A percentile compares a stretch with the other conserved stretches of the same genome.
Evolutionary conservation across 2,329 filamentous ascomycete genomes (phyloP).

Genomic region (Pestalotiopsis sp.): DNA sequence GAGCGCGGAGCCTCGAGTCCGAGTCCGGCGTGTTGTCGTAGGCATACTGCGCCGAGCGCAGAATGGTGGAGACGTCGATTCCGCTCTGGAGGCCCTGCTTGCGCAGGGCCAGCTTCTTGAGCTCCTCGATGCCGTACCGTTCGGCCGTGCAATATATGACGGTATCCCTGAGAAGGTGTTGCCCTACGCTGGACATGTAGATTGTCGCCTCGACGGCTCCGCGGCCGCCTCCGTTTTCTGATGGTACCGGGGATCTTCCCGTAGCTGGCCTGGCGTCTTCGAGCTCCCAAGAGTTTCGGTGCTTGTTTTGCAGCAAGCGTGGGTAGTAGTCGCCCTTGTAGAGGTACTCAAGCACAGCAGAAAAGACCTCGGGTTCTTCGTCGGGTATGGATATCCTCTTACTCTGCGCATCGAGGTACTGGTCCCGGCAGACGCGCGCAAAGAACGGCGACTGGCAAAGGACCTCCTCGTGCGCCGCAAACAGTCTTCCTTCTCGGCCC

Average conservation of each 20-base stretch:
- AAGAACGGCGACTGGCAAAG: slow-evolving; percentile 87
- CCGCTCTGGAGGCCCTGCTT: slow-evolving; percentile 94
- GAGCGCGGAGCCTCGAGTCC: slow-evolving; percentile 89
- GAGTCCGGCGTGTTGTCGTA: slow-evolving; percentile 94
- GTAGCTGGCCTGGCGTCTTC: slow-evolving; percentile 62
- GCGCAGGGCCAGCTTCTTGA: slow-evolving; percentile 87
- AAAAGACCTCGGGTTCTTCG: slow-evolving; percentile 90
- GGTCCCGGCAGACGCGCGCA: slow-evolving; percentile 68
- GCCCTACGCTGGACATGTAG: slow-evolving; percentile 73
- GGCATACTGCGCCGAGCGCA: slow-evolving; percentile 91
- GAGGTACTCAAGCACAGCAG: slow-evolving; percentile 91
- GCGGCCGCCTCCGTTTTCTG: slow-evolving; percentile 39
- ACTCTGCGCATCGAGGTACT: slow-evolving; percentile 75
- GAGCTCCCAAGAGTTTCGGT: slow-evolving; percentile 85
- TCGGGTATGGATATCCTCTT: slow-evolving; percentile 74
- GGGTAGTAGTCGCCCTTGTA: slow-evolving; percentile 98
- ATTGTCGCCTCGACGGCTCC: slow-evolving; percentile 72
- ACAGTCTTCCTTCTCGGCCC: slow-evolving; percentile 82
- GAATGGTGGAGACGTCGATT: slow-evolving; percentile 88
- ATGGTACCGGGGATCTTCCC: slow-evolving; percentile 45
- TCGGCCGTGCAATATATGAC: slow-evolving; percentile 93
- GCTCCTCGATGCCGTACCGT: slow-evolving; percentile 86
- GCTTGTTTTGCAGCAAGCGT: slow-evolving; percentile 83
- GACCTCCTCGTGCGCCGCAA: slow-evolving; percentile 94
- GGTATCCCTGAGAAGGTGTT: slow-evolving; percentile 85